These are phyloP conservation scores for Babjeviella inositovora DNA, from an alignment of 805 yeast species.

Conservation along the genomic window DNA sequence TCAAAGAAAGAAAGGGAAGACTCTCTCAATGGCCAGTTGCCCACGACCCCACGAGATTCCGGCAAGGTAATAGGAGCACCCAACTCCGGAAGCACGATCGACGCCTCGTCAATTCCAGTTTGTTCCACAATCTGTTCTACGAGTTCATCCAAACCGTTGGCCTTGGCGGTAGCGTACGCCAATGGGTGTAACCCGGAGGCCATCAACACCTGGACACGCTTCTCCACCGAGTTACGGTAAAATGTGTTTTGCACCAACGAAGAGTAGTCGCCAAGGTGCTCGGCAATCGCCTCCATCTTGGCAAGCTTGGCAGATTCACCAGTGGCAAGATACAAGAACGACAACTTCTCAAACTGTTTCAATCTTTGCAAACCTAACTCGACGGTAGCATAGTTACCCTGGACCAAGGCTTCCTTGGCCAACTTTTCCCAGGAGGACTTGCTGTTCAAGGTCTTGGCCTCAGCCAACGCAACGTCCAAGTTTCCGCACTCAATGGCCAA, in stretches of 20 bases:
- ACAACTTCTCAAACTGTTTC: slow-evolving; percentile 73
- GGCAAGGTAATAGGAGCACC: slow-evolving; percentile 25
- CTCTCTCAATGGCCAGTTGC: slow-evolving; percentile 74
- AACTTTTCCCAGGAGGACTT: slow-evolving; percentile 64
- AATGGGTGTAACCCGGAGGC: slow-evolving; percentile 73
- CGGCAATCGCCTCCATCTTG: slow-evolving; percentile 84
- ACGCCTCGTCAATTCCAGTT: slow-evolving; percentile 46
- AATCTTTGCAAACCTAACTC: slow-evolving; percentile 84
- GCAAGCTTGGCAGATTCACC: slow-evolving; percentile 66
- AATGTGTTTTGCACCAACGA: slow-evolving; percentile 74
- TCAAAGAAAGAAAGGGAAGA: slow-evolving; percentile 72
- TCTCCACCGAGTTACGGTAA: slow-evolving; percentile 58
- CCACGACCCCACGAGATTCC: slow-evolving; percentile 26
- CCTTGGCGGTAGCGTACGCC: slow-evolving; percentile 85
- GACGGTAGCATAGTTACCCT: slow-evolving; percentile 75
- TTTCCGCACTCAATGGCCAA: slow-evolving; percentile 91
- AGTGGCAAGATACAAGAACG: slow-evolving; percentile 72
- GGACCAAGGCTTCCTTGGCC: slow-evolving; percentile 74
- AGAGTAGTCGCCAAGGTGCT: slow-evolving; percentile 65
- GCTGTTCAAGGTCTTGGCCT: slow-evolving; percentile 66
- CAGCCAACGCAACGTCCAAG: slow-evolving; percentile 70
- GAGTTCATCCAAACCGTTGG: slow-evolving; percentile 63
- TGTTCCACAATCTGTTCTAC: slow-evolving; percentile 61
- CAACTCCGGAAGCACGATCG: slow-evolving; percentile 46
- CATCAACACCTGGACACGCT: slow-evolving; percentile 58